Percentiles rank a stretch among this genome's conserved stretches.
These are phyloP conservation scores for Stemphylium vesicarium DNA, from an alignment of 2,329 filamentous ascomycete genomes.

Conservation along the genomic window DNA sequence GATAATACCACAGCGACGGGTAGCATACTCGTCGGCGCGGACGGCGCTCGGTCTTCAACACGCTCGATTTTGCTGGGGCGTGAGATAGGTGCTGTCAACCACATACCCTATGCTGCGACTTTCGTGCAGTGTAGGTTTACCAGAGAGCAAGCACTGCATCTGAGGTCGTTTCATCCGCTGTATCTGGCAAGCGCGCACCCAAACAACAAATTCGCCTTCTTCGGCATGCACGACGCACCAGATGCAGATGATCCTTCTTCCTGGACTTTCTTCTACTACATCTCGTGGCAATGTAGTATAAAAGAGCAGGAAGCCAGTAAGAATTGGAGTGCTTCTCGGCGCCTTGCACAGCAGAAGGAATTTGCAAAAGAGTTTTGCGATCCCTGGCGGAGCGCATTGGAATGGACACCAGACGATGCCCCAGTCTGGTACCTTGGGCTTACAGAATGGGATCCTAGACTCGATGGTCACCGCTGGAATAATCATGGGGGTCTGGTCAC, in stretches of 20 bases:
- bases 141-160: conserved; percentile 51
- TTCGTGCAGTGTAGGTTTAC: conserved; percentile 54
- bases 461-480: conserved; percentile 41
- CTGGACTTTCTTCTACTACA: conserved; percentile 58
- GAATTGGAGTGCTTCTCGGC: conserved; percentile 44
- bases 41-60: conserved; percentile 44
- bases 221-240: conserved; percentile 53
- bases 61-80: conserved; percentile 39
- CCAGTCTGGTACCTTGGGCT: conserved; percentile 45
- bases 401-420: conserved; percentile 43
- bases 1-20: conserved; percentile 43
- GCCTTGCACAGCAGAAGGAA: conserved; percentile 51
- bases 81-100: conserved; percentile 39
- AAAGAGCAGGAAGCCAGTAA: conserved; percentile 52
- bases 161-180: conserved; percentile 55
- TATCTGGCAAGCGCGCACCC: conserved; percentile 54
- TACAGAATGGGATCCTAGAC: conserved; percentile 46
- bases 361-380: conserved; percentile 51
- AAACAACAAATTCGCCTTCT: conserved; percentile 53
- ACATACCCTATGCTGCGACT: conserved; percentile 54
- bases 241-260: conserved; percentile 47
- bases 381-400: conserved; percentile 52
- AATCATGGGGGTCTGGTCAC: conserved; percentile 45
- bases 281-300: conserved; percentile 51
- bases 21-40: conserved; percentile 46